Conservation (phyloP, 768 basidiomycete species). For the Termitomyces sp. region DNA sequence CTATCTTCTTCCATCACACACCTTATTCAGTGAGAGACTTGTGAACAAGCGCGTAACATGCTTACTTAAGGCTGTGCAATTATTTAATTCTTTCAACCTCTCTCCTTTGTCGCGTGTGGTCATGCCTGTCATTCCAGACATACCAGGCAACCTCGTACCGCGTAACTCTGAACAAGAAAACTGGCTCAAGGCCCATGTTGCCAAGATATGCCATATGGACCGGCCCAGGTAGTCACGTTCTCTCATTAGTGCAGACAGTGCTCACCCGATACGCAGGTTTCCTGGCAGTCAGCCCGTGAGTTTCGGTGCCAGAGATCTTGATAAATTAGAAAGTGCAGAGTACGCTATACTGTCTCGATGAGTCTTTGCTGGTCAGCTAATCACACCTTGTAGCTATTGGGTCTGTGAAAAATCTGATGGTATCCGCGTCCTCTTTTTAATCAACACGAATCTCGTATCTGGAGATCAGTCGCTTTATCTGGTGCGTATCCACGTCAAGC, state of each 20-base stretch:
- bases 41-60: neutral
- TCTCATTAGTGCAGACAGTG: neutral
- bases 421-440: conserved; percentile 80
- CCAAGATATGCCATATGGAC: conserved; percentile 57
- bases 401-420: conserved; percentile 99
- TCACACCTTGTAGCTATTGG: conserved; percentile 71
- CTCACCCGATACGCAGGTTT: conserved; percentile 48
- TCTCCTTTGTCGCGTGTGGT: conserved; percentile 3
- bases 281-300: conserved; percentile 96
- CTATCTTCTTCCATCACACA: neutral
- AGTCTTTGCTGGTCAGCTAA: neutral
- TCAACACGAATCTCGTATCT: conserved; percentile 51
- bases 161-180: conserved; percentile 52
- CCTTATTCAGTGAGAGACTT: neutral
- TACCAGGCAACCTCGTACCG: conserved; percentile 58
- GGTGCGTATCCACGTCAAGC: conserved; percentile 37
- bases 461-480: conserved; percentile 65
- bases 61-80: conserved; percentile 7
- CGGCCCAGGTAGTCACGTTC: conserved; percentile 48
- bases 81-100: neutral
- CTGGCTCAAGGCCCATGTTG: conserved; percentile 66
- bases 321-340: conserved; percentile 81
- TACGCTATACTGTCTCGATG: conserved; percentile 28
- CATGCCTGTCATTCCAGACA: conserved; percentile 61
- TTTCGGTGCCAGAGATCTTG: conserved; percentile 66